Evolutionary conservation across 805 yeast species (phyloP), one percentile per base, ranked within the genome.

Genomic region (Metschnikowia matae): DNA sequence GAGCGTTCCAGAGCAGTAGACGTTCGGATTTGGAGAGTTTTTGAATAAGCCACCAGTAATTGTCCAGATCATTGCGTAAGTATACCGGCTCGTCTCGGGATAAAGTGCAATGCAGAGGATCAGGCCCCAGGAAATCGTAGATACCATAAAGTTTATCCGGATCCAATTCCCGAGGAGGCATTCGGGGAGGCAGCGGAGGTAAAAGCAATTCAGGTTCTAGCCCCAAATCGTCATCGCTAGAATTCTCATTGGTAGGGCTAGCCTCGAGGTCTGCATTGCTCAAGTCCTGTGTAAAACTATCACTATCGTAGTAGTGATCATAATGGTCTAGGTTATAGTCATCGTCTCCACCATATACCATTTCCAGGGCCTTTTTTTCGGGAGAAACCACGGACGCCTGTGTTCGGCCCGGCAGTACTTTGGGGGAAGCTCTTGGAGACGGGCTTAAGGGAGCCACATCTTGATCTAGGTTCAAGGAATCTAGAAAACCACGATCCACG

Each of bases 21-120:
- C 58, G 54, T 52, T 72, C 75, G 15, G 57, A 53, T 53, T 69
- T 71, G 13, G 66, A 62, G 43, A 71, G 50, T 51, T 79, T 76
- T 29, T 72, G 66, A 29, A 94, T 92, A 10, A 92, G 73, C 98
- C 99, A 94, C 99, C 99, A 94, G 69, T 94, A 94, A 53, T 88
- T 80, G 68, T 94, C 97, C 44, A 87, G 84, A 62, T 94, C 99
- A 62, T 89, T 90, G 34, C 94, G 70, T 17, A 94, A 70, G 40
- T 80, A 73, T 55, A 95, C 92, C 1, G 95, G 84, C 60, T 89
- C 96, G 62, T 92, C 91, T 56, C 89, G 82, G 18, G 71, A 65
- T 10, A 92, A 75, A 51, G 85, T 82, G 57, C 96, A 86, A 68
- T 92, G 99, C 42, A 94, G 89, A 4, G 92, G 90, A 62, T 90